Conservation (phyloP, 805 yeast genomes). For the Ogataea wickerhamii region DNA sequence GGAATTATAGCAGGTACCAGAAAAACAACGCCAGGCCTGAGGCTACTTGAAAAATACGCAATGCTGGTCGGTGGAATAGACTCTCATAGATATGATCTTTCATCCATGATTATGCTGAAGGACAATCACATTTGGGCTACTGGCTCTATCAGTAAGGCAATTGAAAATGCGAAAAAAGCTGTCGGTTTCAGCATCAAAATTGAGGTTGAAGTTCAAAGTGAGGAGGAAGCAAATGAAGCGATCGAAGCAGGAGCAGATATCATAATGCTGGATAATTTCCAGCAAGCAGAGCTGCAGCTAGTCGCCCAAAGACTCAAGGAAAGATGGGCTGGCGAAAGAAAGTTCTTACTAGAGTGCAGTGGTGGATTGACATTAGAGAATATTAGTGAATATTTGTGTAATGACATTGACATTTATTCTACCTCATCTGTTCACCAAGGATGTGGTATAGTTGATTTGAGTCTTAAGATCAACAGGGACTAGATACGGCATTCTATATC, state of each 20-base stretch:
- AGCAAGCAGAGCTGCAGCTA: slow-evolving; percentile 55
- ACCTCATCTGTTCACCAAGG: slow-evolving; percentile 94
- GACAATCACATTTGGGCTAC: slow-evolving; percentile 93
- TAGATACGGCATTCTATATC: too few relatives aligned
- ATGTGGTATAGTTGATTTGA: slow-evolving; percentile 75
- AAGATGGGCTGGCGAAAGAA: slow-evolving; percentile 45
- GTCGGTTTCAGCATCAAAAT: slow-evolving; percentile 88
- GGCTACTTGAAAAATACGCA: slow-evolving; percentile 84
- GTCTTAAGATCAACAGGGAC: slow-evolving; percentile 56
- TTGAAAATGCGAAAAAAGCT: slow-evolving; percentile 66
- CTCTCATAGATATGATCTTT: slow-evolving; percentile 85
- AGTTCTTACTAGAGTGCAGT: slow-evolving; percentile 79
- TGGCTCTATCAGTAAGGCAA: slow-evolving; percentile 87
- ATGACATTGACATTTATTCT: slow-evolving; percentile 84
- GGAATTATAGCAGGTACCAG: slow-evolving; percentile 95
- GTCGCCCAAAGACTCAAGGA: slow-evolving; percentile 64
- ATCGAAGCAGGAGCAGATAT: slow-evolving; percentile 94
- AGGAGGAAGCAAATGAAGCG: slow-evolving; percentile 86
- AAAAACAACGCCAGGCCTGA: slow-evolving; percentile 94
- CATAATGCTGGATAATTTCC: slow-evolving; percentile 89
- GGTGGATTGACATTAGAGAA: slow-evolving; percentile 83
- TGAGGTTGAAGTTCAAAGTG: slow-evolving; percentile 88
- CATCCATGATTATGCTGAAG: slow-evolving; percentile 93
- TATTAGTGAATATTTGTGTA: slow-evolving; percentile 59
- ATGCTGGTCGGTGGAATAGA: slow-evolving; percentile 96